phyloP scores from a whole-genome alignment of 2,329 filamentous ascomycete genomes.

The Pseudopithomyces maydicus region DNA sequence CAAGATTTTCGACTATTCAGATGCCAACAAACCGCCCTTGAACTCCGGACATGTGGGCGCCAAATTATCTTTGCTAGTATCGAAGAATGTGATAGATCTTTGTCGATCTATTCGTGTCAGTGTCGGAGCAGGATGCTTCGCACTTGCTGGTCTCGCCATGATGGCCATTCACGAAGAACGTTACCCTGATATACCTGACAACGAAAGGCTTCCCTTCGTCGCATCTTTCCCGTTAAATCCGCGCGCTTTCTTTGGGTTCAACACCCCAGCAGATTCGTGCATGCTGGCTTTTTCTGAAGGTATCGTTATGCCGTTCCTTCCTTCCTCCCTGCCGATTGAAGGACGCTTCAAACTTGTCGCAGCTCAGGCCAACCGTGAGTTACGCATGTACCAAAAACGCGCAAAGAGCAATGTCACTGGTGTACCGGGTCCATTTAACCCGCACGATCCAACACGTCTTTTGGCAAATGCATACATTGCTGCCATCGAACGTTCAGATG shows the following conservation, averaged over 20 bases:
- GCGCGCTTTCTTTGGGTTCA: constrained; percentile 48
- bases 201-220: constrained; percentile 46
- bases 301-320: constrained; percentile 51
- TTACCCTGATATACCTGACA: constrained; percentile 30
- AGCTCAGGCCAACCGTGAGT: constrained; percentile 48
- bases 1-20: constrained; percentile 46
- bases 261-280: constrained; percentile 47
- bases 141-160: constrained; percentile 52
- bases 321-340: constrained; percentile 39
- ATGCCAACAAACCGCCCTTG: constrained; percentile 38
- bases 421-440: constrained; percentile 33
- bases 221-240: constrained; percentile 55
- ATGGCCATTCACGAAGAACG: constrained; percentile 50
- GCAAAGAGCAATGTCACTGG: constrained; percentile 19
- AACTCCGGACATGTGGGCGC: constrained; percentile 41
- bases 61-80: constrained; percentile 37
- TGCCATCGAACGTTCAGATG: constrained; percentile 45
- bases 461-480: constrained; percentile 52
- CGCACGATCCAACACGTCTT: constrained; percentile 45
- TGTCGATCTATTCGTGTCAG: constrained; percentile 46
- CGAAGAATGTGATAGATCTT: constrained; percentile 44
- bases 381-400: constrained; percentile 53
- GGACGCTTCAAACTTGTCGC: constrained; percentile 47
- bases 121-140: constrained; percentile 53
- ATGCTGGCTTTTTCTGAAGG: constrained; percentile 56